Evolutionary conservation across 1,284 basidiomycete genomes (phyloP).

Genomic region (Moesziomyces parantarcticus): DNA sequence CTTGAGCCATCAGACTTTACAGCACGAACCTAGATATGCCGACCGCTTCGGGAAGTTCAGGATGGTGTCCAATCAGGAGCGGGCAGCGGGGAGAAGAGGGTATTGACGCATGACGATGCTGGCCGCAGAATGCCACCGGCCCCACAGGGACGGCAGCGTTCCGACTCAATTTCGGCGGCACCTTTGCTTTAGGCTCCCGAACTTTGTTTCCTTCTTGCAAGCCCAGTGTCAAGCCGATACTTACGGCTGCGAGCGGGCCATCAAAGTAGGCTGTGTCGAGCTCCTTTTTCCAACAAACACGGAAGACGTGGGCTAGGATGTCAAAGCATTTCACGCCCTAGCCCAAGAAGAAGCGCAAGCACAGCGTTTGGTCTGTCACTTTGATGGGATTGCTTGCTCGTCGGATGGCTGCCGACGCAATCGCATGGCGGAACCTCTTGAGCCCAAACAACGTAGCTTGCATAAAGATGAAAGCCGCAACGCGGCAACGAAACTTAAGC

Average conservation of each 20-base stretch:
- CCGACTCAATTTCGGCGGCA: too few species aligned
- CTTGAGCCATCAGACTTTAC: background rate
- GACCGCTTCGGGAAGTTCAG: background rate
- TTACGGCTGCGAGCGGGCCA: too few species aligned
- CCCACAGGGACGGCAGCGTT: background rate
- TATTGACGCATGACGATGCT: background rate
- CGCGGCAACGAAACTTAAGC: background rate
- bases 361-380: background rate
- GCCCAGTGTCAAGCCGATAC: background rate
- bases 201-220: background rate
- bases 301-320: too few species aligned
- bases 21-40: too few species aligned
- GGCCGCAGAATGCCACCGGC: background rate
- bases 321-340: background rate
- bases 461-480: background rate
- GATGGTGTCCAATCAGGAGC: background rate
- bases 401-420: background rate
- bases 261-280: too few species aligned
- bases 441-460: too few species aligned
- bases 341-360: background rate
- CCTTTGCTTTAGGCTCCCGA: too few species aligned
- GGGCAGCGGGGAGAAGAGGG: too few species aligned
- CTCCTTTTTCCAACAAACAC: background rate
- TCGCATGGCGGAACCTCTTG: too few species aligned
- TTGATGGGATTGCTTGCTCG: background rate